These are phyloP conservation scores for Angomonas deanei DNA, from an alignment of 208 protist genomes.

Conservation along the genomic window DNA sequence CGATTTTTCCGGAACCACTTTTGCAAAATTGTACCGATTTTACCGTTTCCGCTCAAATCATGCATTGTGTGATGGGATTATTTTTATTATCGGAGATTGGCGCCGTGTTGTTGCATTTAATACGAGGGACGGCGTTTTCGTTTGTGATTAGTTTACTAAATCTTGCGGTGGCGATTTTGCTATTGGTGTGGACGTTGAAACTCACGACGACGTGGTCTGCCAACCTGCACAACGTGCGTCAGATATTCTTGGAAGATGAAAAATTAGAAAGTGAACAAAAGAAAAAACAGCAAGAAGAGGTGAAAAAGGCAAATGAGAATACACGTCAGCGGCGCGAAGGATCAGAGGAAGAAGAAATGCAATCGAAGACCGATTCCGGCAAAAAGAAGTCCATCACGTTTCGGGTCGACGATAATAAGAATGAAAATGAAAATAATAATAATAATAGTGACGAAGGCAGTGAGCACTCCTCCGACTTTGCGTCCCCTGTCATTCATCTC, in stretches of 20 bases:
- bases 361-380: not conserved
- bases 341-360: not conserved
- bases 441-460: not conserved
- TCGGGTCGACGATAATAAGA: not conserved
- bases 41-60: constrained; percentile 49
- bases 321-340: too few species aligned
- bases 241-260: constrained; percentile 13
- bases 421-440: too few species aligned
- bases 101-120: constrained; percentile 53
- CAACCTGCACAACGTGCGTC: constrained; percentile 34
- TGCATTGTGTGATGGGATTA: constrained; percentile 60
- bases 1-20: constrained; percentile 10
- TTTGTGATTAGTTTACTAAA: constrained; percentile 51
- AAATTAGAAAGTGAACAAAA: not conserved
- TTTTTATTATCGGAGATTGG: constrained; percentile 56
- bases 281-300: not conserved
- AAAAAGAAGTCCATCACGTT: not conserved
- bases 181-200: constrained; percentile 39
- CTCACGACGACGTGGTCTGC: constrained; percentile 46
- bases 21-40: constrained; percentile 71
- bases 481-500: not conserved
- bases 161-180: constrained; percentile 22
- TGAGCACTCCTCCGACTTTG: not conserved
- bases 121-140: constrained; percentile 40
- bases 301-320: too few species aligned